phyloP scores from a whole-genome alignment of 352 stramenopile species.

The Phytophthora kernoviae region DNA sequence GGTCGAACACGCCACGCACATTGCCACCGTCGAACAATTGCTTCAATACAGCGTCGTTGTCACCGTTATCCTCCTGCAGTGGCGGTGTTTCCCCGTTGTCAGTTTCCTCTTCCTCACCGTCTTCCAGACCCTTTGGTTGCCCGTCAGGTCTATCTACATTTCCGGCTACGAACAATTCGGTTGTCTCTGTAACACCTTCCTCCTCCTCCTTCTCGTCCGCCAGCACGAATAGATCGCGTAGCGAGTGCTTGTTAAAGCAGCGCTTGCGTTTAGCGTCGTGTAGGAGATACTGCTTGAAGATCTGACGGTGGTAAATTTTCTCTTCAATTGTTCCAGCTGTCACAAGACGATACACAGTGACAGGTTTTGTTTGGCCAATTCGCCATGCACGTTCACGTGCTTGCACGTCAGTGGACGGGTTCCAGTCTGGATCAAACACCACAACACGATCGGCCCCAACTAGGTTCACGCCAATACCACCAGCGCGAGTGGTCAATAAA shows the following conservation, averaged over 20 bases:
- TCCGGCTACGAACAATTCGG: slow-evolving; percentile 89
- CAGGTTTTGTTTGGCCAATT: slow-evolving; percentile 88
- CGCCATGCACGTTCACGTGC: slow-evolving; percentile 97
- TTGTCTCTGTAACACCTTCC: slow-evolving; percentile 90
- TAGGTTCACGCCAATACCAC: slow-evolving; percentile 97
- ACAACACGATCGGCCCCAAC: slow-evolving; percentile 96
- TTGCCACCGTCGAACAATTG: slow-evolving; percentile 90
- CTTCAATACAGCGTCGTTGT: slow-evolving; percentile 90
- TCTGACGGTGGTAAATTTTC: slow-evolving; percentile 99
- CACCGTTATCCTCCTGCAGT: slow-evolving; percentile 21
- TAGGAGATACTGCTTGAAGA: slow-evolving; percentile 99
- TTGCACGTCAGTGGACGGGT: slow-evolving; percentile 96
- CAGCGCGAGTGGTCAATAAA: slow-evolving; percentile 87
- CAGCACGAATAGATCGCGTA: slow-evolving; percentile 96
- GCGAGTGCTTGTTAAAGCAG: slow-evolving; percentile 96
- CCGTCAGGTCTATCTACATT: slow-evolving; percentile 76
- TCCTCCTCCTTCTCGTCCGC: slow-evolving; percentile 56
- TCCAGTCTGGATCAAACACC: slow-evolving; percentile 99
- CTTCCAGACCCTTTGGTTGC: slow-evolving; percentile 28
- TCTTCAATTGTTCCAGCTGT: slow-evolving; percentile 99
- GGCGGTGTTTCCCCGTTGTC: slow-evolving; percentile 11
- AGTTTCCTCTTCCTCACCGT: slow-evolving; percentile 35
- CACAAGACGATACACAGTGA: slow-evolving; percentile 93
- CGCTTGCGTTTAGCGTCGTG: slow-evolving; percentile 96
- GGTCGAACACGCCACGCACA: slow-evolving; percentile 96